These are phyloP conservation scores for Cladosporium halotolerans DNA, from an alignment of 2,329 filamentous ascomycete species.

Conservation along the genomic window DNA sequence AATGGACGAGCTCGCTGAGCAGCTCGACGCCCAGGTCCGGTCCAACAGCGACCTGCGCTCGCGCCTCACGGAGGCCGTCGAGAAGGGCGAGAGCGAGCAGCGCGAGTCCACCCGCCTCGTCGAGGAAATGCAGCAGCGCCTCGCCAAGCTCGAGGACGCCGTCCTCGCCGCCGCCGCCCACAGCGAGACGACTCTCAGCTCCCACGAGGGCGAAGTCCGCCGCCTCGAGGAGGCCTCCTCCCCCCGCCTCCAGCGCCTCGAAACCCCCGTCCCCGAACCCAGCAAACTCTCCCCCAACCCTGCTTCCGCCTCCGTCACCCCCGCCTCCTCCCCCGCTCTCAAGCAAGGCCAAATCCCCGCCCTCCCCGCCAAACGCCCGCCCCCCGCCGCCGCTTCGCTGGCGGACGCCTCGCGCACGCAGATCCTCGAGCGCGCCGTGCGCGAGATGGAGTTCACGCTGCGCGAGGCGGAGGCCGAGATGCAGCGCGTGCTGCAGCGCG, in stretches of 20 bases:
- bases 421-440: constrained; percentile 68
- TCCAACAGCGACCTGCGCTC: constrained; percentile 68
- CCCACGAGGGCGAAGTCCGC: constrained; percentile 79
- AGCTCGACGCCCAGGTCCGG: constrained; percentile 75
- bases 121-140: constrained; percentile 70
- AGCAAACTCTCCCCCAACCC: constrained; percentile 37
- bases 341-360: constrained; percentile 37
- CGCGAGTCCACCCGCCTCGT: constrained; percentile 74
- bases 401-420: constrained; percentile 66
- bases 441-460: constrained; percentile 78
- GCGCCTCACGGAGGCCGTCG: constrained; percentile 71
- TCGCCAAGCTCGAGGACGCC: constrained; percentile 77
- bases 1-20: constrained; percentile 70
- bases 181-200: constrained; percentile 75
- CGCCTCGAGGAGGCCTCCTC: constrained; percentile 71
- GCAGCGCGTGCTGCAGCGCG: constrained; percentile 73
- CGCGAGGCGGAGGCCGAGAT: constrained; percentile 71
- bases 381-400: constrained; percentile 46
- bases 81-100: constrained; percentile 78
- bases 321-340: background rate
- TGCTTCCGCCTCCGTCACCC: background rate
- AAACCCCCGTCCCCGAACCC: constrained; percentile 30
- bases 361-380: constrained; percentile 44
- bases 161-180: constrained; percentile 76
- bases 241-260: constrained; percentile 66